Evolutionary conservation across 1,284 basidiomycete species (phyloP).

Genomic region (Irpex sp.): DNA sequence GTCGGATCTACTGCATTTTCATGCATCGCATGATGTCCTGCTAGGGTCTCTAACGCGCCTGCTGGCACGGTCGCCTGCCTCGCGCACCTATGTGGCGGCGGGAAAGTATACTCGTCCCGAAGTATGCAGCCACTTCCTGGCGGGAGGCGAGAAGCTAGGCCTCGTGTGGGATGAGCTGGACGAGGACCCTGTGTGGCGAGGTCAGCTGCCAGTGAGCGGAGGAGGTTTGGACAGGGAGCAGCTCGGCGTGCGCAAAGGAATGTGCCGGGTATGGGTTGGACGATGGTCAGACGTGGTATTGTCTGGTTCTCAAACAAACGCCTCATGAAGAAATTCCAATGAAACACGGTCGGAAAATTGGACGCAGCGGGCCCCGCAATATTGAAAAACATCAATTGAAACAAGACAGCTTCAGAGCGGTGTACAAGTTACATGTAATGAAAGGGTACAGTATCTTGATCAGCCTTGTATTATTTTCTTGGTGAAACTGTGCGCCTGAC

Average conservation of each 20-base stretch:
- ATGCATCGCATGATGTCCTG: conserved; percentile 55
- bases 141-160: conserved; percentile 35
- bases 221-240: conserved; percentile 41
- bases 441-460: not conserved
- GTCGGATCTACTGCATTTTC: conserved; percentile 69
- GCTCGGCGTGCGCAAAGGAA: conserved; percentile 47
- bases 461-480: not conserved
- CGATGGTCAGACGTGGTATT: conserved; percentile 32
- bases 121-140: conserved; percentile 55
- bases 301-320: too few species aligned
- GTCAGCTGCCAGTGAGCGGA: conserved; percentile 39
- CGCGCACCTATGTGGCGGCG: conserved; percentile 56
- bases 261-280: conserved; percentile 60
- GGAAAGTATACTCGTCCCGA: conserved; percentile 57
- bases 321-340: too few species aligned
- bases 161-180: conserved; percentile 44
- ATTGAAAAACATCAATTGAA: too few species aligned
- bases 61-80: conserved; percentile 37
- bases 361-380: too few species aligned
- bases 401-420: not conserved
- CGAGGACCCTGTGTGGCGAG: conserved; percentile 43
- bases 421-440: not conserved
- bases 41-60: conserved; percentile 46
- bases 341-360: too few species aligned
- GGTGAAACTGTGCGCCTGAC: not conserved